Percentiles rank a stretch among this genome's conserved stretches.
Conservation (phyloP, 148 eudicot genomes). For the Arbutus unedo region DNA sequence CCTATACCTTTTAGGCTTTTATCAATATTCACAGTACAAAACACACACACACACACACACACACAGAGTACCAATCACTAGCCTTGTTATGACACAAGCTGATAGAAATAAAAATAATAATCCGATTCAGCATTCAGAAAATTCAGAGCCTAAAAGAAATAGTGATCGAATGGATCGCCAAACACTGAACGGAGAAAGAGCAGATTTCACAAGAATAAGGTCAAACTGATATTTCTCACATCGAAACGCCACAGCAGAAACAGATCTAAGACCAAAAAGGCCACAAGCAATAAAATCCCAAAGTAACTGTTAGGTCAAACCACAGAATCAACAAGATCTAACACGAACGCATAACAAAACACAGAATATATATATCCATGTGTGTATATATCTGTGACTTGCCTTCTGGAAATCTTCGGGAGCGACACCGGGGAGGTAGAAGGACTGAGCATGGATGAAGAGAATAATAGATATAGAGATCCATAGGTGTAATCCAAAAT, state of each 20-base stretch:
- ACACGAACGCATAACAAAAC: neutral
- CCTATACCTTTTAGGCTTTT: neutral
- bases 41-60: neutral
- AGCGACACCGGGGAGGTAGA: slow-evolving; percentile 61
- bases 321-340: slow-evolving; percentile 1
- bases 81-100: neutral
- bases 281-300: neutral
- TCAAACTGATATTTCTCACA: neutral
- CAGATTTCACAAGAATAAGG: neutral
- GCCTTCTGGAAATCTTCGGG: slow-evolving; percentile 53
- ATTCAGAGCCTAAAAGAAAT: neutral
- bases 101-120: neutral
- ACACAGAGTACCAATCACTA: neutral
- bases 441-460: slow-evolving; percentile 22
- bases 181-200: neutral
- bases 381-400: neutral
- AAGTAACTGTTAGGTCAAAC: neutral
- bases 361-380: neutral
- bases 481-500: slow-evolving; percentile 18
- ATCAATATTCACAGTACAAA: neutral
- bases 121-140: neutral
- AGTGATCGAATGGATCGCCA: neutral
- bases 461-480: slow-evolving; percentile 24
- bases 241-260: neutral
- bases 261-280: neutral